phyloP scores from a whole-genome alignment of 1,139 yeast genomes.

The Tardiomyces depauwii region DNA sequence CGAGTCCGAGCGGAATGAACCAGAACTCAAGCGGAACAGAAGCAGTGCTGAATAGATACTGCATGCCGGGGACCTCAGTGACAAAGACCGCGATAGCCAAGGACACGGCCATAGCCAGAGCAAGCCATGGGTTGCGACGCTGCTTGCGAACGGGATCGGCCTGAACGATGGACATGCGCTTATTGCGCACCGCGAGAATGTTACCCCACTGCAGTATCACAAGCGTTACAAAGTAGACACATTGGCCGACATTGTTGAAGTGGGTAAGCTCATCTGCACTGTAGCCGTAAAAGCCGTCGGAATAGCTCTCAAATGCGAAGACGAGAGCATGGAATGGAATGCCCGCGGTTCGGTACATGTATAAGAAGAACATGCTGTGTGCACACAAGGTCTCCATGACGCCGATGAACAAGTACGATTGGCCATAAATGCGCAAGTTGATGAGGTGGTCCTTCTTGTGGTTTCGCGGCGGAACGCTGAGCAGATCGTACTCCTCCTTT shows the following conservation, averaged over 20 bases:
- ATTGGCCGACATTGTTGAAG: constrained; percentile 28
- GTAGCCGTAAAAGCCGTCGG: constrained; percentile 12
- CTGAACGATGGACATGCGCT: constrained; percentile 35
- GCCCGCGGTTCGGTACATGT: constrained; percentile 30
- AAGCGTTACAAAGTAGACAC: constrained; percentile 39
- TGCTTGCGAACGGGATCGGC: constrained; percentile 26
- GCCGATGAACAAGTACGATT: constrained; percentile 37
- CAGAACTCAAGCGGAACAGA: constrained; percentile 39
- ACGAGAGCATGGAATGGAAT: constrained; percentile 29
- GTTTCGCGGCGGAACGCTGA: constrained; percentile 35
- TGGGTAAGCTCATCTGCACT: neutral
- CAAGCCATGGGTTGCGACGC: constrained; percentile 26
- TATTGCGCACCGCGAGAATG: constrained; percentile 36
- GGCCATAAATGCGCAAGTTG: constrained; percentile 31
- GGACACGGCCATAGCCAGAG: constrained; percentile 27
- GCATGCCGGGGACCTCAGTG: constrained; percentile 37
- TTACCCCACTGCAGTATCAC: constrained; percentile 42
- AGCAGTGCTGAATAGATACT: constrained; percentile 29
- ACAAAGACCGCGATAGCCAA: constrained; percentile 31
- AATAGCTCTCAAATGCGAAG: constrained; percentile 26
- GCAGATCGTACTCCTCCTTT: constrained; percentile 34
- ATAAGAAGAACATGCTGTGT: constrained; percentile 33
- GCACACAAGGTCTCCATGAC: constrained; percentile 34
- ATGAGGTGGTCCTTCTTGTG: constrained; percentile 35
- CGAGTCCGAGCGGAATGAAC: constrained; percentile 39